A percentile compares a stretch with the other conserved stretches of the same genome.
phyloP scores from a whole-genome alignment of 768 basidiomycete species.

The Russula emetica region DNA sequence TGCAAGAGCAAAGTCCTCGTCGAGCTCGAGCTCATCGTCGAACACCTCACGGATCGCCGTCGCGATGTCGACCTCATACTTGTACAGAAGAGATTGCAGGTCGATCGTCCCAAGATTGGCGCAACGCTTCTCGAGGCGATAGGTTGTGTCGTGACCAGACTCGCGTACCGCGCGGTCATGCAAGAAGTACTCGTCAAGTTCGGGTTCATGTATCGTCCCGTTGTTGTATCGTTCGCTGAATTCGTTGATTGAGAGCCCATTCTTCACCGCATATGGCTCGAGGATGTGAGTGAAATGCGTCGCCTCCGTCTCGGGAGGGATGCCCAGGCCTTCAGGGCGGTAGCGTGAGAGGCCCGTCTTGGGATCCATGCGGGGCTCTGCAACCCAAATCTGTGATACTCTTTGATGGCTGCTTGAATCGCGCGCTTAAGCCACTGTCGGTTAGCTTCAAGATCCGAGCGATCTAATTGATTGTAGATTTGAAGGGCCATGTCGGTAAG shows the following conservation, averaged over 20 bases:
- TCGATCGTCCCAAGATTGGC: constrained; percentile 97
- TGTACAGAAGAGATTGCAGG: constrained; percentile 92
- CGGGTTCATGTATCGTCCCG: constrained; percentile 75
- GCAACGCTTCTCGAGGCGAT: constrained; percentile 95
- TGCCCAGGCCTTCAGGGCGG: constrained; percentile 89
- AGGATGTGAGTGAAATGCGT: constrained; percentile 97
- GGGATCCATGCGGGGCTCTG: constrained; percentile 89
- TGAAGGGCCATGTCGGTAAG: constrained; percentile 98
- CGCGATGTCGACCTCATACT: constrained; percentile 98
- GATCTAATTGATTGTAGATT: constrained; percentile 94
- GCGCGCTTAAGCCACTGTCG: constrained; percentile 91
- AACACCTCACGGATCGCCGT: constrained; percentile 95
- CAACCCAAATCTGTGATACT: constrained; percentile 98
- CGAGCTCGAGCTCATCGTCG: constrained; percentile 85
- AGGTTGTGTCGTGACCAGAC: constrained; percentile 94
- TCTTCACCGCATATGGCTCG: constrained; percentile 89
- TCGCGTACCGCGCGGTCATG: constrained; percentile 97
- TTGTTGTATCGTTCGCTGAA: constrained; percentile 96
- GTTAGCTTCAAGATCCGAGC: constrained; percentile 73
- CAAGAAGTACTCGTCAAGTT: constrained; percentile 93
- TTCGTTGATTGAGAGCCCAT: constrained; percentile 89
- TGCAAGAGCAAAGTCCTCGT: constrained; percentile 85
- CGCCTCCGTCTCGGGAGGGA: constrained; percentile 98
- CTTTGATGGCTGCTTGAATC: constrained; percentile 96
- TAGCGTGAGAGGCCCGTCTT: constrained; percentile 93